These are phyloP conservation scores for Penicillium sp. DNA, from an alignment of 2,329 filamentous ascomycete genomes.

Conservation along the genomic window DNA sequence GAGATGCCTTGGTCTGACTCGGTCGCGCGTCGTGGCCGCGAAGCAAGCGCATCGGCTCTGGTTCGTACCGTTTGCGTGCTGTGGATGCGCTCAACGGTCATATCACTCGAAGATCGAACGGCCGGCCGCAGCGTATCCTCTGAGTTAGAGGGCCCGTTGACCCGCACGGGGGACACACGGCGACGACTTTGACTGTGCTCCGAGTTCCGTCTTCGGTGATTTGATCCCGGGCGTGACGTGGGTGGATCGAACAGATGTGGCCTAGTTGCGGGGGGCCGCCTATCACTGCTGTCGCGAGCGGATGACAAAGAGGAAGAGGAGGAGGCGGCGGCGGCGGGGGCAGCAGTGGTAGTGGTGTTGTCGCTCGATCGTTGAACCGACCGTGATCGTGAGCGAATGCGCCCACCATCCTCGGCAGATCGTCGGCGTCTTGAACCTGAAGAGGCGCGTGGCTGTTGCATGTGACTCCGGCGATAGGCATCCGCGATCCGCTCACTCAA, in stretches of 20 bases:
- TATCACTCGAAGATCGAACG: constrained; percentile 33
- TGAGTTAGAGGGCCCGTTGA: constrained; percentile 29
- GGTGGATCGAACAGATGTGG: constrained; percentile 31
- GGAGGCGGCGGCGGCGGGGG: too few relatives aligned
- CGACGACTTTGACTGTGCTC: constrained; percentile 30
- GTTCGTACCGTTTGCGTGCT: constrained; percentile 21
- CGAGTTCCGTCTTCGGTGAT: constrained; percentile 33
- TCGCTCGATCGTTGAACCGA: constrained; percentile 24
- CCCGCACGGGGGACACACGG: constrained; percentile 30
- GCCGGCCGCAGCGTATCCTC: constrained; percentile 30
- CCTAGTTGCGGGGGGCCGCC: constrained; percentile 26
- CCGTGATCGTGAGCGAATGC: constrained; percentile 26
- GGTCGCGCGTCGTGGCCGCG: constrained; percentile 27
- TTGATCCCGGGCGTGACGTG: constrained; percentile 15
- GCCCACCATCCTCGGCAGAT: constrained; percentile 26
- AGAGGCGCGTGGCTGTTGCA: constrained; percentile 35
- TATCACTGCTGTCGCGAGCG: constrained; percentile 15
- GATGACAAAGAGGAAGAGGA: not conserved
- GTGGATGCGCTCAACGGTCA: constrained; percentile 28
- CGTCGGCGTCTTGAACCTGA: constrained; percentile 33
- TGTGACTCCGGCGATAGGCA: constrained; percentile 71
- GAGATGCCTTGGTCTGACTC: constrained; percentile 29
- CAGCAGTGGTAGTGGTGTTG: constrained; percentile 5
- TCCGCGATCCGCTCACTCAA: constrained; percentile 86
- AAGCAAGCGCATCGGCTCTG: constrained; percentile 20